A percentile compares a stretch with the other conserved stretches of the same genome.
These are phyloP conservation scores for Eucalyptus pumila DNA, from an alignment of 345 rosid species.

Conservation along the genomic window DNA sequence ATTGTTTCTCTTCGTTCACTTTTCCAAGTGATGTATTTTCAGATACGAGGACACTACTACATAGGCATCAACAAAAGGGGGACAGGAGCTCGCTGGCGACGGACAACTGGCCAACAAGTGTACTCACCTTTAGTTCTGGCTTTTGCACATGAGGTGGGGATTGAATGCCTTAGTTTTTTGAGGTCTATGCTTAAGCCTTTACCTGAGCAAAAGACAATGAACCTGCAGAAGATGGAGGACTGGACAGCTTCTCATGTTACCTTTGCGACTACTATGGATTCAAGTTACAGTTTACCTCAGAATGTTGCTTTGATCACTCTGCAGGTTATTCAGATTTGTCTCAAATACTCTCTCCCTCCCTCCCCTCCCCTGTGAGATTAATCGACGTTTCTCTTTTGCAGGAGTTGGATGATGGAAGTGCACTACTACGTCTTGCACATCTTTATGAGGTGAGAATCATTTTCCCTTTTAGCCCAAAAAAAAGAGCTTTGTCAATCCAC, in stretches of 20 bases:
- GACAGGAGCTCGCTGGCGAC: constrained; percentile 68
- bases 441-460: constrained; percentile 44
- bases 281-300: constrained; percentile 55
- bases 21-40: background rate
- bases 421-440: constrained; percentile 76
- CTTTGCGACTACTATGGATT: constrained; percentile 39
- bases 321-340: constrained; percentile 15
- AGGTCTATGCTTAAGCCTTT: background rate
- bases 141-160: constrained; percentile 53
- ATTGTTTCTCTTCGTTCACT: background rate
- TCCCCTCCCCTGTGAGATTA: background rate
- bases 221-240: constrained; percentile 18
- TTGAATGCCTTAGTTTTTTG: background rate
- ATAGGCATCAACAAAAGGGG: constrained; percentile 44
- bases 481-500: background rate
- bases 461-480: background rate
- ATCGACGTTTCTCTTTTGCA: constrained; percentile 1
- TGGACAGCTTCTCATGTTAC: constrained; percentile 44
- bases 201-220: background rate
- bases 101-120: constrained; percentile 66
- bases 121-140: constrained; percentile 73
- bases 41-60: constrained; percentile 75
- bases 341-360: background rate
- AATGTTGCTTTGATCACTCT: constrained; percentile 82
- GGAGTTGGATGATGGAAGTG: constrained; percentile 57